Base-by-base conservation (phyloP, 768 basidiomycete genomes). In the Mycena sanguinolenta region DNA sequence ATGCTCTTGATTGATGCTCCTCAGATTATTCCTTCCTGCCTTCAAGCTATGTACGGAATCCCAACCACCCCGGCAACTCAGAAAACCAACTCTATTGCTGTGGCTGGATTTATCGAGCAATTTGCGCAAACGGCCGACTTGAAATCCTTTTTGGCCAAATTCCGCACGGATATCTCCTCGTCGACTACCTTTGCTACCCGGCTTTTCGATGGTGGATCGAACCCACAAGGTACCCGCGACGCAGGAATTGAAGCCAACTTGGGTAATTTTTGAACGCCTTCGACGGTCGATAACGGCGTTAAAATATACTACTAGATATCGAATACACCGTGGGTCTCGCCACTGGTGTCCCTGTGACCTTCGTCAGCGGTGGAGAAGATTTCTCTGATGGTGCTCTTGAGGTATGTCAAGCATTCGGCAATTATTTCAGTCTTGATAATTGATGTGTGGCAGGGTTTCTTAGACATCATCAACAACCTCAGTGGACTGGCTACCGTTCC, bases 281-380 rank as follows among this genome's bases (percentile, higher is more conserved):
- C 65, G n/a, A n/a, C n/a, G n/a, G 30, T 52, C 19, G 19, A 21
- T 30, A 32, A 3, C 25, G 14, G 8, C 19, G 27, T 50, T 62
- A 7, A 23, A 23, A 0, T 38, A 75, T 70, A 76, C 77, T 70
- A 17, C 71, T 76, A 54, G 81, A 83, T 63, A 78, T 79, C 30
- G 77, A 84, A 58, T 84, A 83, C 72, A 81, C 81, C 12, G 76
- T 83, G 25, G 82, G 82, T 30, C 61, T 82, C 14, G 81, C 82
- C n/a, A 77, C 74, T 13, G 75, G 77, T 19, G 81, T 82, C 8
- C 81, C 82, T 2, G 74, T 75, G 19, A 74, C 74, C 17, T 82
- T 84, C 70, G 78, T 82, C 38, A 77, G 77, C 14, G 81, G 79
- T 10, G 82, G 82, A 4, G 70, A 79, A 25, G 59, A 75, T 16